Conservation (phyloP, 768 basidiomycete genomes). For the Suillus paluster region DNA sequence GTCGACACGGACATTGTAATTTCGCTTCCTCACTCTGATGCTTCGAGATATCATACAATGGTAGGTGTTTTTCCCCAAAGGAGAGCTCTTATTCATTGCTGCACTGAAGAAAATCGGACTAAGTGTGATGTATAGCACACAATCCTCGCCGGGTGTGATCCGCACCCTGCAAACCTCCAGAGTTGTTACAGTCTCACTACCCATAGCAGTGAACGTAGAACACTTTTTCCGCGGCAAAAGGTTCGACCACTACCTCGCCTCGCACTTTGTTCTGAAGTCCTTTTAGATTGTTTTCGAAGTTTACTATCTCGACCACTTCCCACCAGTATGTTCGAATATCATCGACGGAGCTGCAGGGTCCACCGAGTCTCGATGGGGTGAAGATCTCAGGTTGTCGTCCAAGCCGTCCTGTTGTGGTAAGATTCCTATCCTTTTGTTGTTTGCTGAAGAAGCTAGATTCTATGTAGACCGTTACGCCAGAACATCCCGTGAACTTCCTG, state of each 20-base stretch:
- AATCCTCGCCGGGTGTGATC: conserved; percentile 50
- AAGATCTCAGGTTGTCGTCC: conserved; percentile 54
- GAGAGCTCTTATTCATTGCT: conserved; percentile 7
- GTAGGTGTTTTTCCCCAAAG: conserved; percentile 43
- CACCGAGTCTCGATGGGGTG: conserved; percentile 50
- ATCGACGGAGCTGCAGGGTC: conserved; percentile 57
- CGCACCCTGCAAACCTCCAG: conserved; percentile 60
- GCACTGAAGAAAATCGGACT: conserved; percentile 65
- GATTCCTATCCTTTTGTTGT: conserved; percentile 5
- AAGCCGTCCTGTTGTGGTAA: conserved; percentile 53
- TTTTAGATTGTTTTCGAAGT: conserved; percentile 84
- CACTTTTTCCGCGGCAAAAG: conserved; percentile 91
- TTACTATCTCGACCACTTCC: conserved; percentile 83
- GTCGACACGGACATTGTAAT: conserved; percentile 51
- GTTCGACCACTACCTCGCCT: conserved; percentile 43
- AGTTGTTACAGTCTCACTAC: conserved; percentile 69
- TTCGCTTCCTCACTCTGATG: conserved; percentile 68
- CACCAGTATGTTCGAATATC: conserved; percentile 79
- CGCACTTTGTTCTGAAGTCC: conserved; percentile 4
- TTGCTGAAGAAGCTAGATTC: conserved; percentile 8
- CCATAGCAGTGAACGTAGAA: conserved; percentile 92
- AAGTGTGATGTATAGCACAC: conserved; percentile 70
- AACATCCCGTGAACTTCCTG: conserved; percentile 76
- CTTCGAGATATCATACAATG: conserved; percentile 61
- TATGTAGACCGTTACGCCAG: conserved; percentile 72